phyloP scores from a whole-genome alignment of 306 rosid genomes.

The Rosa persica region DNA sequence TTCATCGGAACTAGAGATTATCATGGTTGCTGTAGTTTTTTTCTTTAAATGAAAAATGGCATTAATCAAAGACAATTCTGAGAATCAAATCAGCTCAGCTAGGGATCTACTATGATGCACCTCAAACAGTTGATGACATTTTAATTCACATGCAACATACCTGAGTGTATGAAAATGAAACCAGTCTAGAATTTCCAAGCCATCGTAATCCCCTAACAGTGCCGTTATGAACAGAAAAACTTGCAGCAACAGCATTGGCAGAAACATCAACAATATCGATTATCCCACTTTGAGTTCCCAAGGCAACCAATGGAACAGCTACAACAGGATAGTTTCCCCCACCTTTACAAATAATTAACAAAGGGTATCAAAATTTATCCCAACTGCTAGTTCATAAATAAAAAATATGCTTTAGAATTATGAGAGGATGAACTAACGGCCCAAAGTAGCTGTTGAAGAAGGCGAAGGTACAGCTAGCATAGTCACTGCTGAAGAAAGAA shows the following conservation, averaged over 20 bases:
- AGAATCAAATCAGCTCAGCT: background rate
- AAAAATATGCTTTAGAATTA: slow-evolving; percentile 33
- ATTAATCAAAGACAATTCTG: background rate
- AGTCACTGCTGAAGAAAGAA: slow-evolving; percentile 90
- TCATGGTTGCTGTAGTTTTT: background rate
- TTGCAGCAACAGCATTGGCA: slow-evolving; percentile 85
- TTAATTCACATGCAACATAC: slow-evolving; percentile 40
- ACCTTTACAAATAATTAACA: slow-evolving; percentile 55
- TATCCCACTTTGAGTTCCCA: slow-evolving; percentile 92
- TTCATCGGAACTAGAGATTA: background rate
- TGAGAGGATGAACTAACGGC: slow-evolving; percentile 71
- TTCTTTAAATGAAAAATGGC: slow-evolving; percentile 4
- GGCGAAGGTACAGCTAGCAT: slow-evolving; percentile 96
- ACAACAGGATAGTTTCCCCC: slow-evolving; percentile 92
- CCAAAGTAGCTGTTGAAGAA: slow-evolving; percentile 87
- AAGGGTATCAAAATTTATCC: slow-evolving; percentile 10
- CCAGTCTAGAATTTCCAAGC: slow-evolving; percentile 99
- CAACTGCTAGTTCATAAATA: slow-evolving; percentile 10
- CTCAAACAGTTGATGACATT: slow-evolving; percentile 17
- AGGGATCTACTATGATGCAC: slow-evolving; percentile 16
- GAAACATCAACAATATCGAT: slow-evolving; percentile 90
- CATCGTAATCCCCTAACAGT: slow-evolving; percentile 89
- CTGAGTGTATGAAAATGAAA: slow-evolving; percentile 93
- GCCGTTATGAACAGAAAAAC: slow-evolving; percentile 79
- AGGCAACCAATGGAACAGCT: slow-evolving; percentile 96